These are phyloP conservation scores for Pseudozyma sp. DNA, from an alignment of 1,284 basidiomycete genomes.

Conservation along the genomic window DNA sequence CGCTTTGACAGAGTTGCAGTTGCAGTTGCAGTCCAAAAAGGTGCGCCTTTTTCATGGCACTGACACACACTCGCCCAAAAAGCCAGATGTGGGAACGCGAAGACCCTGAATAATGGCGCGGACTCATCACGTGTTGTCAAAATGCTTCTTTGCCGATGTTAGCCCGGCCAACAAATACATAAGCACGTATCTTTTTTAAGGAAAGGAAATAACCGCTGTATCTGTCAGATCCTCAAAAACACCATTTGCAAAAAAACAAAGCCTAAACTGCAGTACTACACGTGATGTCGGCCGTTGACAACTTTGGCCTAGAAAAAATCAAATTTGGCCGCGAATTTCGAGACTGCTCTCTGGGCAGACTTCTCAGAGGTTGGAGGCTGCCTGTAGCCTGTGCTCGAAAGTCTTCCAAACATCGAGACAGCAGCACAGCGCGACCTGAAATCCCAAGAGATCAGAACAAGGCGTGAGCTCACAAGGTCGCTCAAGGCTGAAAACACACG, in stretches of 20 bases:
- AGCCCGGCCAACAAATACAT: background rate
- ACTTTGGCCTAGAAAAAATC: no score
- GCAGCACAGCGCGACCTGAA: no score
- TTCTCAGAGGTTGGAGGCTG: no score
- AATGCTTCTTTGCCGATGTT: background rate
- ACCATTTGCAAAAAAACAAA: background rate
- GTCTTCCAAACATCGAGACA: no score
- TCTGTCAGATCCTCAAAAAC: background rate
- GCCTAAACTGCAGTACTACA: no score
- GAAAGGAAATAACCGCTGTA: background rate
- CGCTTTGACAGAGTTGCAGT: no score
- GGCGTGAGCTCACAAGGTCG: background rate
- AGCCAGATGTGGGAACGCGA: constrained; percentile 7
- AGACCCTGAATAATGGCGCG: constrained; percentile 13
- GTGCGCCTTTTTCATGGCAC: background rate
- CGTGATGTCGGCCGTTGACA: no score
- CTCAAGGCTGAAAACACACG: background rate
- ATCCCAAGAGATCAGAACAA: background rate
- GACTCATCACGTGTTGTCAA: constrained; percentile 10
- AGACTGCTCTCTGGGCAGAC: background rate
- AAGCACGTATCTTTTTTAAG: background rate
- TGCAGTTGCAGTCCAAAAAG: background rate
- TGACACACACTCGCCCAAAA: background rate
- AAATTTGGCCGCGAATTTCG: no score
- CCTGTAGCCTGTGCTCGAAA: no score